Base-by-base conservation (phyloP, 176 grass and related monocot species). In the Eremochloa ophiuroides region DNA sequence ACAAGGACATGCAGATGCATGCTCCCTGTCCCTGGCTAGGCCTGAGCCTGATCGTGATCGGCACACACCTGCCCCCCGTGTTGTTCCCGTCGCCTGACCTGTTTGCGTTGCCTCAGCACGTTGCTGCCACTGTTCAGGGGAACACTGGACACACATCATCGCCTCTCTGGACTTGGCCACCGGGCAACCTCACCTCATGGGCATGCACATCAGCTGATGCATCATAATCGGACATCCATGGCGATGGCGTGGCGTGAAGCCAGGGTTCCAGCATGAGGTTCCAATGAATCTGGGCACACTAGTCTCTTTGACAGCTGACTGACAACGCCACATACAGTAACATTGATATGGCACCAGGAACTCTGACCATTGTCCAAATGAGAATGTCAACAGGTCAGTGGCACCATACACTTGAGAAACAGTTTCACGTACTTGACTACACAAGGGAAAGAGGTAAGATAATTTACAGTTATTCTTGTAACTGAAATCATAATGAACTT, bases 41-140 rank as follows among this genome's bases (percentile, higher is more conserved):
- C 35, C 48, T 43, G 72, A 40, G n/a, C n/a, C n/a, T n/a, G n/a
- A n/a, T n/a, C n/a, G n/a, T n/a, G n/a, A n/a, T 33, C 42, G 61
- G 25, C 33, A 27, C n/a, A 46, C 73, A 33, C 53, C 10, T 41
- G 38, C 17, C 40, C 72, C 26, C 30, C n/a, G 64, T 43, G 68
- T 5, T 13, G 71, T 87, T 29, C 13, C 26, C 20, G 79, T 77
- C 85, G 37, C 30, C 78, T 62, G 50, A 51, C 76, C 76, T 74
- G 84, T 44, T 78, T 15, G 31, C 50, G 56, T 76, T 59, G 22
- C 73, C 74, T 78, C 46, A 48, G 25, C 66, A 71, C 66, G 50
- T 22, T 53, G 69, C 10, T 62, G 78, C 50, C 68, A 66, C 16
- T 62, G 65, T 50, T 62, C 78, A 77, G 78, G 46, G 71, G 51